Base-by-base conservation (phyloP, 306 rosid species). In the Gillenia trifoliata region DNA sequence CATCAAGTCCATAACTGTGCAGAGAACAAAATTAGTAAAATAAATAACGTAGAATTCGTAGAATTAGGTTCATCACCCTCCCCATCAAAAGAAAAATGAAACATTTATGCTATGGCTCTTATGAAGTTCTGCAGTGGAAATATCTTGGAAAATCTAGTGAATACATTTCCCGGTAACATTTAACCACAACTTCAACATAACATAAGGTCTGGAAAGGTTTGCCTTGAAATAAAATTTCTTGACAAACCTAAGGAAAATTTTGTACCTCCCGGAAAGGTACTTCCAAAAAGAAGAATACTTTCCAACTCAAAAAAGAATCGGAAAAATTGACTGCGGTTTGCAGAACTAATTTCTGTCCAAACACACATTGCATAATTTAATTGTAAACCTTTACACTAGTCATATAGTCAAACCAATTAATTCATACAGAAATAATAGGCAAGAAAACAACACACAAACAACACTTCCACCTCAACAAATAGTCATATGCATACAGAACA, bases 1-100 rank as follows among this genome's bases (percentile, higher is more conserved):
- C 93, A 79, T 95, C 99, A 71, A 95, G 91, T 75, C 92, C 96
- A 72, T 95, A 95, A 86, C 99, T 95, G 96, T 8, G 8, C n/a
- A 72, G 13, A 6, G 56, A 75, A 86, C 70, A 73, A 81, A 40
- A 77, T 19, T 38, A 66, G n/a, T 47, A 29, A 68, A 56, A 72
- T 2, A 23, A 45, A 60, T 28, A 29, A 62, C 3, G 8, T 57
- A 4, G 36, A 61, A 61, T 10, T 57, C 6, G 2, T 61, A 9
- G 66, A 61, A 61, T 15, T 61, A 62, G 64, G 66, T 30, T 28
- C 31, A 59, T 59, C 64, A 59, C 8, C 64, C 34, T 59, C 31
- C 19, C 12, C 13, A 62, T 16, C 20, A 29, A 30, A 29, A 30
- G 23, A 17, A 17, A 16, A 62, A 59, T 1, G 25, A 54, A 54